phyloP scores from a whole-genome alignment of 2,329 filamentous ascomycete species.

The Magnaporthiopsis rhizophila region DNA sequence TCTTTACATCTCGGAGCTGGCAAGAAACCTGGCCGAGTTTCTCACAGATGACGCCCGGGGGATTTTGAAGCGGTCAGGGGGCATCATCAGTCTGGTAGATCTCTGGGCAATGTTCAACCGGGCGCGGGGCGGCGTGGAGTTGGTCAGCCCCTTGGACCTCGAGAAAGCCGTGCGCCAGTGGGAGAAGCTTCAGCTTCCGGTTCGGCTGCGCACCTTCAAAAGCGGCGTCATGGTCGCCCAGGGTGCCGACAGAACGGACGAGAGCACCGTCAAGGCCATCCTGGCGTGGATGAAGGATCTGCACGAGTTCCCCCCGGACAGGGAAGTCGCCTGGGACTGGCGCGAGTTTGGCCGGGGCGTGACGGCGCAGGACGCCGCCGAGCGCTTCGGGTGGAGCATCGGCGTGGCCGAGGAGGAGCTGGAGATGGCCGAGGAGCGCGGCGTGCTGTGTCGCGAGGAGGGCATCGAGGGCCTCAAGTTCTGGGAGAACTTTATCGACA shows the following conservation, averaged over 20 bases:
- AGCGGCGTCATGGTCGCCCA: conserved; percentile 94
- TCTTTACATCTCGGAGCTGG: conserved; percentile 81
- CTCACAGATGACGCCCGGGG: conserved; percentile 77
- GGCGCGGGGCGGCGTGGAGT: conserved; percentile 83
- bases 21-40: conserved; percentile 80
- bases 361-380: conserved; percentile 81
- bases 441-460: conserved; percentile 82
- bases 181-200: conserved; percentile 78
- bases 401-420: conserved; percentile 93
- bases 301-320: conserved; percentile 55
- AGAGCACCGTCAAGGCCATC: conserved; percentile 74
- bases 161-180: conserved; percentile 82
- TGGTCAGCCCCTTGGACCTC: conserved; percentile 87
- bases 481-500: conserved; percentile 72
- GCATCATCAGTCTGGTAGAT: conserved; percentile 84
- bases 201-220: conserved; percentile 81
- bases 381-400: conserved; percentile 92
- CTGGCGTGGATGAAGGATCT: conserved; percentile 70
- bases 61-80: conserved; percentile 70
- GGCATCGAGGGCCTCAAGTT: conserved; percentile 85
- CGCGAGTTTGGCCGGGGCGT: conserved; percentile 71
- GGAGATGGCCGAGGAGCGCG: conserved; percentile 92
- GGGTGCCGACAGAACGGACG: conserved; percentile 78
- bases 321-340: conserved; percentile 69
- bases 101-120: conserved; percentile 94